Percentiles rank a stretch among this genome's conserved stretches.
Evolutionary conservation across 2,329 filamentous ascomycete species (phyloP).

Genomic region (Dryadomyces quercivorus): DNA sequence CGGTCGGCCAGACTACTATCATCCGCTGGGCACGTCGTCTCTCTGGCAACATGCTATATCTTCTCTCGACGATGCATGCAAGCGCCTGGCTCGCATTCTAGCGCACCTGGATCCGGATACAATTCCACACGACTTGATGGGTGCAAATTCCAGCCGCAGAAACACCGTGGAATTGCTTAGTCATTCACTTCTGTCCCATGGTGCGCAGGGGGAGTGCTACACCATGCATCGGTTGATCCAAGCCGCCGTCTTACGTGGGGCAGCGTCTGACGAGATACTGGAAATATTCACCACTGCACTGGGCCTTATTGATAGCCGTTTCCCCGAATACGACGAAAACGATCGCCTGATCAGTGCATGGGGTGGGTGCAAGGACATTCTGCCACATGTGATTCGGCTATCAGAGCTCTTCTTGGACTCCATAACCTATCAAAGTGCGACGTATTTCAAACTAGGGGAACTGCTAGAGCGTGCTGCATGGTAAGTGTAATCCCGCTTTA

Average conservation of each 20-base stretch:
- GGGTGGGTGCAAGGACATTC: neutral
- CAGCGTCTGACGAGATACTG: neutral
- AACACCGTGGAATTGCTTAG: neutral
- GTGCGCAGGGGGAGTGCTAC: neutral
- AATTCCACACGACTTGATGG: neutral
- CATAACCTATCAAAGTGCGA: neutral
- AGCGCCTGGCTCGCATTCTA: neutral
- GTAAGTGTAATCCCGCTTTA: neutral
- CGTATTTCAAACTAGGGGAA: neutral
- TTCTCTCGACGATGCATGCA: neutral
- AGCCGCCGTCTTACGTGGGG: neutral
- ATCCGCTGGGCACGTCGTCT: neutral
- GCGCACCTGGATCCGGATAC: neutral
- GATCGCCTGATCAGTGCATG: neutral
- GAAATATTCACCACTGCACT: neutral
- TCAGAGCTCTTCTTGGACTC: neutral
- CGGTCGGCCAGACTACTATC: neutral
- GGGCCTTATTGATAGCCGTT: neutral
- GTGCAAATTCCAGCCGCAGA: neutral
- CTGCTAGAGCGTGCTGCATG: neutral
- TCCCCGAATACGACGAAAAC: neutral
- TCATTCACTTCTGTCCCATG: neutral
- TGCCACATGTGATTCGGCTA: neutral
- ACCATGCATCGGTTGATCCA: neutral
- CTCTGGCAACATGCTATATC: neutral